Percentiles rank a stretch among this genome's conserved stretches.
These are phyloP conservation scores for Xylaria digitata DNA, from an alignment of 2,329 filamentous ascomycete species.

Conservation along the genomic window DNA sequence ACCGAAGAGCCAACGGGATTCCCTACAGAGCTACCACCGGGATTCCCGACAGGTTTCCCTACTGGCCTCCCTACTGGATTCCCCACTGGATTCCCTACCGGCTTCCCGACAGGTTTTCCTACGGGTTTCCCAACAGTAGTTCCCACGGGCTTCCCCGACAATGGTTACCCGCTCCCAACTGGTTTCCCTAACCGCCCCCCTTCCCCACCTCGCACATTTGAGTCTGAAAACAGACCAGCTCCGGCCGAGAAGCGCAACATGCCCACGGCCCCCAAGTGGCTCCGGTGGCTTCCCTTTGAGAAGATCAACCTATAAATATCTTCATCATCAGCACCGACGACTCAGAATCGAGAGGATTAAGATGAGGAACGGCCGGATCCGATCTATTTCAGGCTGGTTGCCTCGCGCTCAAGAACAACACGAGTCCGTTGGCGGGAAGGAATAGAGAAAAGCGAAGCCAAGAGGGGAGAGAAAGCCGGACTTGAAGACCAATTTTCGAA, in stretches of 20 bases:
- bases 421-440: conserved; percentile 2
- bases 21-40: conserved; percentile 1
- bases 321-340: neutral
- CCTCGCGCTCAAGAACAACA: conserved; percentile 1
- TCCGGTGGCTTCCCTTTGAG: conserved; percentile 35
- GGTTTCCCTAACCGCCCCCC: conserved; percentile 21
- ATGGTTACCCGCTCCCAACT: conserved; percentile 10
- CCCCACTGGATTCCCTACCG: neutral
- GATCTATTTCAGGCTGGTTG: neutral
- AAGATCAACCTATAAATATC: conserved; percentile 32
- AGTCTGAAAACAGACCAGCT: neutral
- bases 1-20: neutral
- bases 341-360: neutral
- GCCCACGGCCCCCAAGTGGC: conserved; percentile 29
- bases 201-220: neutral
- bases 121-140: neutral
- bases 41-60: conserved; percentile 8
- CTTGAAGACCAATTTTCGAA: neutral
- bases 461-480: neutral
- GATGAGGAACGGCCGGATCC: conserved; percentile 18
- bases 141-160: neutral
- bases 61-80: conserved; percentile 5
- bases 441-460: neutral
- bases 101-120: neutral
- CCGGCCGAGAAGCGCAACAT: conserved; percentile 10